Percentiles rank a stretch among this genome's conserved stretches.
Evolutionary conservation across 768 basidiomycete species (phyloP).

Genomic region (Cystobasidium ongulense): DNA sequence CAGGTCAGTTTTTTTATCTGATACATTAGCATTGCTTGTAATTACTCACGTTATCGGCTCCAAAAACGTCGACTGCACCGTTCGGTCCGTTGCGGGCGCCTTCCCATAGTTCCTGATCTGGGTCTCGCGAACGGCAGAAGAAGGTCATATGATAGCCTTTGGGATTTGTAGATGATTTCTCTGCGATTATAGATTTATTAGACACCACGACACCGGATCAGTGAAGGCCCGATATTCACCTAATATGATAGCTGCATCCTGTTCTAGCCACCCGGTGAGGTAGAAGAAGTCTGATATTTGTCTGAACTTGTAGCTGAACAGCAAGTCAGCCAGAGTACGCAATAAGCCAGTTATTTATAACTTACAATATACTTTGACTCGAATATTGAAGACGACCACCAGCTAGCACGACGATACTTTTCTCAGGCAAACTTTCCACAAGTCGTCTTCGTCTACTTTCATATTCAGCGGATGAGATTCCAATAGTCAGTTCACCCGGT

Average conservation of each 20-base stretch:
- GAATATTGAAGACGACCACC: constrained; percentile 78
- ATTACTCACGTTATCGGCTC: constrained; percentile 60
- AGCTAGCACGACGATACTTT: constrained; percentile 64
- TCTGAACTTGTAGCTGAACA: constrained; percentile 78
- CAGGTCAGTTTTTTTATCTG: too few species aligned
- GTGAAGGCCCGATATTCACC: constrained; percentile 49
- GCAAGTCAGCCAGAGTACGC: constrained; percentile 11
- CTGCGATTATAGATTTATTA: constrained; percentile 32
- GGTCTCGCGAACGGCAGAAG: constrained; percentile 68
- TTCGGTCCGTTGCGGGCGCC: constrained; percentile 67
- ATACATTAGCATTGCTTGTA: too few species aligned
- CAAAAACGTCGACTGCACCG: constrained; percentile 61
- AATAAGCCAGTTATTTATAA: constrained; percentile 2
- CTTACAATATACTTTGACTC: constrained; percentile 59
- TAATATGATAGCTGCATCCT: constrained; percentile 77
- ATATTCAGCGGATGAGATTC: constrained; percentile 70
- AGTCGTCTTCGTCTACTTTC: constrained; percentile 60
- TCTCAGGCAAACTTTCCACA: constrained; percentile 65
- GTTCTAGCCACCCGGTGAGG: constrained; percentile 89
- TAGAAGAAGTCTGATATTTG: constrained; percentile 93
- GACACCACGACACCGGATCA: too few species aligned
- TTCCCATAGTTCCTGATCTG: constrained; percentile 80
- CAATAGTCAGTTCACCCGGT: constrained; percentile 67
- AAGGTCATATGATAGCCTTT: constrained; percentile 79
- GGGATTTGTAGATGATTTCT: constrained; percentile 49